These are phyloP conservation scores for Phytophthora hybrid DNA, from an alignment of 352 stramenopile species.

Conservation along the genomic window DNA sequence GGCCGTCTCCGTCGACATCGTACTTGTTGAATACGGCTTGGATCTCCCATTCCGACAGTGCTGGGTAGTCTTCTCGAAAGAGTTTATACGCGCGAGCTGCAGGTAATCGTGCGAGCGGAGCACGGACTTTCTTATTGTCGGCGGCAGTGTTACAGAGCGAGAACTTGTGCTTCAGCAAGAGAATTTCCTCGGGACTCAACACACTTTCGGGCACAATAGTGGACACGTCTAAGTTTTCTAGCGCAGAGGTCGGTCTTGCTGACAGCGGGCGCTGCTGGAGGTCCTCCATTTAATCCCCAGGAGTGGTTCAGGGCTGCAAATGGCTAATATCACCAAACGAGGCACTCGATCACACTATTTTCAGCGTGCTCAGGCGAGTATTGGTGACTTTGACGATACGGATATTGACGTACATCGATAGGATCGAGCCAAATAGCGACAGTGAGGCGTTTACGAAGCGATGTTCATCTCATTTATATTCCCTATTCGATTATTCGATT, in stretches of 20 bases:
- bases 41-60: slow-evolving; percentile 69
- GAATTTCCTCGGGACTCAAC: slow-evolving; percentile 61
- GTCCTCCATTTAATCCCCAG: slow-evolving; percentile 25
- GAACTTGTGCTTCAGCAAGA: slow-evolving; percentile 62
- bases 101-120: slow-evolving; percentile 41
- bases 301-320: background rate
- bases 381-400: background rate
- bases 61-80: slow-evolving; percentile 70
- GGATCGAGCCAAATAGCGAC: background rate
- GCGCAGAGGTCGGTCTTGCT: slow-evolving; percentile 14
- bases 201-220: slow-evolving; percentile 45
- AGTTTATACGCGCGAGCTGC: slow-evolving; percentile 60
- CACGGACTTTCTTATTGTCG: slow-evolving; percentile 41
- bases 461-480: slow-evolving; percentile 20
- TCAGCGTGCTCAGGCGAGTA: slow-evolving; percentile 2
- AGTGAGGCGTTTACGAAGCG: background rate
- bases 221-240: slow-evolving; percentile 39
- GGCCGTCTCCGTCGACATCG: slow-evolving; percentile 66
- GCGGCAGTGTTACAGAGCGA: slow-evolving; percentile 45
- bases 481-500: slow-evolving; percentile 6
- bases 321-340: background rate
- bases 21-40: slow-evolving; percentile 66
- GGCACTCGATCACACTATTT: slow-evolving; percentile 16
- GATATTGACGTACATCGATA: background rate
- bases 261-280: slow-evolving; percentile 12